Evolutionary conservation across 345 rosid genomes (phyloP).

Genomic region (Salix brachista): DNA sequence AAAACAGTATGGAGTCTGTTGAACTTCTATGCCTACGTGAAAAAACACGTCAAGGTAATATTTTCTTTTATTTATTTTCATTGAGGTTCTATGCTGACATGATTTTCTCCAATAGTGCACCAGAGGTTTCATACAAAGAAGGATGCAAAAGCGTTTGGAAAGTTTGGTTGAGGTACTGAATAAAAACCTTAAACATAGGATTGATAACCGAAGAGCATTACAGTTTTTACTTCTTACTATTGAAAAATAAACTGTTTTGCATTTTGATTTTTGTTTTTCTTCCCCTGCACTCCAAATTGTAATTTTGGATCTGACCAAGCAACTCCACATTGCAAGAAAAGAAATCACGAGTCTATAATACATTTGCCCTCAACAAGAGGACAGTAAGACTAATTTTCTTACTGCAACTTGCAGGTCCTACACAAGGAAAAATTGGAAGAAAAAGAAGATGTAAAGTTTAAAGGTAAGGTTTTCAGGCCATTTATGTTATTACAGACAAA

Average conservation of each 20-base stretch:
- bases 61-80: not conserved
- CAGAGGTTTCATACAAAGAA: conserved; percentile 79
- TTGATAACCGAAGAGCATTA: not conserved
- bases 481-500: not conserved
- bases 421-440: conserved; percentile 36
- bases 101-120: conserved; percentile 48
- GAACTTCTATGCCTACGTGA: conserved; percentile 72
- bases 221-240: not conserved
- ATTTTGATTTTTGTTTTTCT: not conserved
- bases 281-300: not conserved
- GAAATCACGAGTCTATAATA: not conserved
- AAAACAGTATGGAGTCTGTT: conserved; percentile 74
- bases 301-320: not conserved
- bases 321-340: conserved; percentile 5
- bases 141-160: conserved; percentile 69
- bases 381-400: conserved; percentile 17
- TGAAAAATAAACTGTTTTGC: not conserved
- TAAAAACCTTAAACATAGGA: conserved; percentile 11
- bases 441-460: conserved; percentile 23
- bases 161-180: conserved; percentile 65
- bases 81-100: conserved; percentile 10
- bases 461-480: conserved; percentile 34
- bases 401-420: conserved; percentile 49
- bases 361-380: not conserved
- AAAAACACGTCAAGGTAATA: conserved; percentile 76